Base-by-base conservation (phyloP, 2,329 filamentous ascomycete species). In the Triangularia verruculosa region DNA sequence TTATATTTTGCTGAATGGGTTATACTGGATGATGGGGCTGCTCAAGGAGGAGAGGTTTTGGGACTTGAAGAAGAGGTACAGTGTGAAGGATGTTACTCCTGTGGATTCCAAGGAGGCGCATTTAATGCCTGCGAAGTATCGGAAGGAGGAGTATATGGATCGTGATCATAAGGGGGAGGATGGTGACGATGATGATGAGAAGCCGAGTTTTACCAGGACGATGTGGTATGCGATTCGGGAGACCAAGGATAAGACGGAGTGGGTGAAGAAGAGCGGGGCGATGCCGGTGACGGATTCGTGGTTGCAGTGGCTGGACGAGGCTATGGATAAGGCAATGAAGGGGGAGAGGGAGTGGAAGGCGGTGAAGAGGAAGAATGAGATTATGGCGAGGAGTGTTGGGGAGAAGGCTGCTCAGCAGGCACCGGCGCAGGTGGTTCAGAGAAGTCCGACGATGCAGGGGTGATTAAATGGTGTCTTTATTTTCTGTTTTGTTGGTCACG, bases 191-290 rank as follows among this genome's bases (percentile, higher is more conserved):
- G 27, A 57, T 32, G 81, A 83, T 65, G 77, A 77, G 9, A 67
- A 73, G 12, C 77, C 78, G 7, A 83, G 78, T 61, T 87, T 82
- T 68, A 88, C 85, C 0, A 74, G 82, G 15, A 85, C 82, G 1
- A 73, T 87, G 62, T 87, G 85, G 85, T 85, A 80, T 66, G 84
- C 83, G 1, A 85, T 88, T 55, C 77, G 81, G 12, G 82, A 83
- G 69, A 86, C 84, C 0, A 72, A 78, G 69, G 39, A 17, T 6
- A 75, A 75, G 24, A 82, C 77, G 0, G 79, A 79, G 3, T 88
- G 86, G 86, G 81, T 84, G 2, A 74, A 75, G 62, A 76, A 78
- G 47, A 81, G 78, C 57, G 79, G 82, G 12, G 80, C 82, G 0
- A 82, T 83, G 0, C 85, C 86, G 0, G 72, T 72, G 11, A 86